Conservation (phyloP, 116 monocot genomes). For the Zostera marina region DNA sequence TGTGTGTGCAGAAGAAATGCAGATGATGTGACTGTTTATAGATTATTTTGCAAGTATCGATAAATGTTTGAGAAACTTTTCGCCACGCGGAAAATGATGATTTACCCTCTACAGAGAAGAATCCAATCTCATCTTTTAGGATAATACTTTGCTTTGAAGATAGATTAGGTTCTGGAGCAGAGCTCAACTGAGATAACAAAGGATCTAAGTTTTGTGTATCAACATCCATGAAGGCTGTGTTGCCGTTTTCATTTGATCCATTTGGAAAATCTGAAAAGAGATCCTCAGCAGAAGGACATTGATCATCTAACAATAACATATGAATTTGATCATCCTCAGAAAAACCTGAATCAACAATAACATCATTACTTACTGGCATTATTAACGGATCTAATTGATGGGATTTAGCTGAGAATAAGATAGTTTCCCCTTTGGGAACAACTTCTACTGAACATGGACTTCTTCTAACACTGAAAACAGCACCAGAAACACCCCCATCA, state of each 20-base stretch:
- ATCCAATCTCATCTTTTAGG: slow-evolving; percentile 49
- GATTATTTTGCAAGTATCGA: slow-evolving; percentile 35
- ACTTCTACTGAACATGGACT: slow-evolving; percentile 45
- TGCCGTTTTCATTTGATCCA: slow-evolving; percentile 7
- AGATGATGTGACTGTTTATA: slow-evolving; percentile 49
- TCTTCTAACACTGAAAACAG: slow-evolving; percentile 71
- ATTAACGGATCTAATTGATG: slow-evolving; percentile 13
- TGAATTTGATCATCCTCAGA: slow-evolving; percentile 44
- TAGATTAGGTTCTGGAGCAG: slow-evolving; percentile 1
- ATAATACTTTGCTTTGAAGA: slow-evolving; percentile 5
- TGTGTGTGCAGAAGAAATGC: slow-evolving; percentile 50
- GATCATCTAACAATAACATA: slow-evolving; percentile 38
- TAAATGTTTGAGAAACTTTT: slow-evolving; percentile 48
- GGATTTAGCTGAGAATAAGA: slow-evolving; percentile 28
- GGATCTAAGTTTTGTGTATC: slow-evolving; percentile 10
- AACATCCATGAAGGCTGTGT: slow-evolving; percentile 7
- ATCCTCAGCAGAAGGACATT: slow-evolving; percentile 32
- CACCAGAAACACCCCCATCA: slow-evolving; percentile 79
- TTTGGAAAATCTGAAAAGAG: slow-evolving; percentile 27
- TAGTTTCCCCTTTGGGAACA: slow-evolving; percentile 39
- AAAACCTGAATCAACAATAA: slow-evolving; percentile 12
- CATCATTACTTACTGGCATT: slow-evolving; percentile 9
- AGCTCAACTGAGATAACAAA: slow-evolving; percentile 2
- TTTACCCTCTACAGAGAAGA: slow-evolving; percentile 61
- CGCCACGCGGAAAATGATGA: slow-evolving; percentile 69